phyloP scores from a whole-genome alignment of 2,329 filamentous ascomycete species.

The Alternaria postmessia region DNA sequence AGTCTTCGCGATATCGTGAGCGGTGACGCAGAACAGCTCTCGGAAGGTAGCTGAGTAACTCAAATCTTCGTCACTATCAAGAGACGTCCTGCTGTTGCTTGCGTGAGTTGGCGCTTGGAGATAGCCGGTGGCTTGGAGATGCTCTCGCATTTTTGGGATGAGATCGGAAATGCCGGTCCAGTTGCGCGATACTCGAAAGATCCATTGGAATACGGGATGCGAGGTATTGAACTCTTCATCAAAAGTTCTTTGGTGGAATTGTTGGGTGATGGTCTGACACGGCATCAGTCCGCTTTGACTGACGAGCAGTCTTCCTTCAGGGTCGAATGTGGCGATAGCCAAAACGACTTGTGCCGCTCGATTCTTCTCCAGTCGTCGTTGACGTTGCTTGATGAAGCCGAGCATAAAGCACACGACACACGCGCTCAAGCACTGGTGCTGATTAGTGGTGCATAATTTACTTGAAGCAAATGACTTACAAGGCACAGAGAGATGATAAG shows the following conservation, averaged over 20 bases:
- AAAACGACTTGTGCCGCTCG: conserved; percentile 64
- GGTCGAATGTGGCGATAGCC: conserved; percentile 71
- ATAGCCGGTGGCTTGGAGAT: conserved; percentile 65
- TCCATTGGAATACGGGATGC: conserved; percentile 86
- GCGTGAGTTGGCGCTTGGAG: conserved; percentile 29
- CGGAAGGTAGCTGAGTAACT: conserved; percentile 81
- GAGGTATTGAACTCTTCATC: conserved; percentile 78
- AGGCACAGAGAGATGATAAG: conserved; percentile 74
- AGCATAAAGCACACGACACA: conserved; percentile 49
- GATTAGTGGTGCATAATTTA: conserved; percentile 72
- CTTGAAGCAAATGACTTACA: conserved; percentile 63
- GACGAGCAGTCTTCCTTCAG: conserved; percentile 71
- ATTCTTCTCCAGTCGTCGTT: conserved; percentile 51
- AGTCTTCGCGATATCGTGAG: conserved; percentile 73
- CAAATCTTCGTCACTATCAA: conserved; percentile 61
- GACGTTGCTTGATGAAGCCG: conserved; percentile 49
- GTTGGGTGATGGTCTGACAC: conserved; percentile 77
- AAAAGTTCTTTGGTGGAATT: conserved; percentile 60
- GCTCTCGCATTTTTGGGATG: conserved; percentile 74
- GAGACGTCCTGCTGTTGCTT: conserved; percentile 29
- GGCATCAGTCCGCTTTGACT: conserved; percentile 74
- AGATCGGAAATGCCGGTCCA: conserved; percentile 75
- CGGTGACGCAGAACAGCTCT: conserved; percentile 83
- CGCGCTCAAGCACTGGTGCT: conserved; percentile 50
- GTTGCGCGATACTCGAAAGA: conserved; percentile 80